Base-by-base conservation (phyloP, 2,329 filamentous ascomycete species). In the Pochonia chlamydosporia region DNA sequence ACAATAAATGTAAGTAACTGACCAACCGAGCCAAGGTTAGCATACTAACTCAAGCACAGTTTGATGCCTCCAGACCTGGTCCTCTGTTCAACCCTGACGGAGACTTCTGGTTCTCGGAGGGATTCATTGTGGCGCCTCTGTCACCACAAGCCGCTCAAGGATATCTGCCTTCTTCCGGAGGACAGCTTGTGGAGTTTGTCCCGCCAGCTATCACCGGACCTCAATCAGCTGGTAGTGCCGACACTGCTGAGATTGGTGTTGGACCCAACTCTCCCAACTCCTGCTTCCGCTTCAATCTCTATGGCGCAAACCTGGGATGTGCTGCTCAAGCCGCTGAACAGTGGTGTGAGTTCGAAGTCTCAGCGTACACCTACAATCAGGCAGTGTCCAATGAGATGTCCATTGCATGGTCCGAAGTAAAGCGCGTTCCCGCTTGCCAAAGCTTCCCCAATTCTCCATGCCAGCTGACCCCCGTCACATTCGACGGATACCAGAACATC, bases 51-150 rank as follows among this genome's bases (percentile, higher is more conserved):
- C 13, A 18, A 10, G 1, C 31, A 18, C 43, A 71, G 68, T 71
- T 71, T 48, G 67, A 71, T 45, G 55, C 59, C 14, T 48, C 61
- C 5, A 59, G 58, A n/a, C 49, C 60, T 7, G 68, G 68, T 0
- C 67, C 67, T 9, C 56, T 71, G 3, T 66, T 68, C 55, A 70
- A 70, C 20, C 68, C 68, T 1, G 57, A 61, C 16, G 59, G 64
- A 6, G 63, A 67, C 40, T 59, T 70, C 24, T 71, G 68, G 68
- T 71, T 71, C 47, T 70, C 68, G 23, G 59, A 67, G 48, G 68
- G 68, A 2, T 71, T 71, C 47, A 54, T 68, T 5, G 57, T 70
- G 40, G 61, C 62, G 1, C 66, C 68, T 3, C 63, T 63, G 21
- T 63, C 63, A 8, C 55, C 60, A 3, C 56, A 64, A 28, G 52